phyloP scores from a whole-genome alignment of 2,329 filamentous ascomycete genomes.

The Metarhizium humberi region DNA sequence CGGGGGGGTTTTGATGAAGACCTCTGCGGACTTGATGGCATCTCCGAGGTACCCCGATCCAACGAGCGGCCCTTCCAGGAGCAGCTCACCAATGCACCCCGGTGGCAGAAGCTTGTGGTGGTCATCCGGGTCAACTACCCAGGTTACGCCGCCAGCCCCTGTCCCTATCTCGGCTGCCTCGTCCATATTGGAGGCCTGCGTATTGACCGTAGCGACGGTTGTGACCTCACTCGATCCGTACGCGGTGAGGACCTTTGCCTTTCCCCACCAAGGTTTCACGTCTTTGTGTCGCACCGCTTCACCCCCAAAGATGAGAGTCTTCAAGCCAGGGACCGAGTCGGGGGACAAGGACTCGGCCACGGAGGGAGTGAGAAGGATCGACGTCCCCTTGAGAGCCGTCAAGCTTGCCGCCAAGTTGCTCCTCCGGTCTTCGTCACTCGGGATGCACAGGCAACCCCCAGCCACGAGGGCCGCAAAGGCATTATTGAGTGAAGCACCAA shows the following conservation, averaged over 20 bases:
- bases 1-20: neutral
- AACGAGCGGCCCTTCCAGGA: neutral
- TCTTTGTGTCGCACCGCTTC: no score
- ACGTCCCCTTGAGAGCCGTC: neutral
- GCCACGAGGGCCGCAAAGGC: neutral
- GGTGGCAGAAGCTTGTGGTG: neutral
- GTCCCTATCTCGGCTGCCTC: neutral
- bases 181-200: neutral
- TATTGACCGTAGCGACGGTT: no score
- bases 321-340: neutral
- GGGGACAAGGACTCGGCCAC: neutral
- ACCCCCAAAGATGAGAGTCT: no score
- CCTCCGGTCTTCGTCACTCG: neutral
- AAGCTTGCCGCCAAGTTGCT: neutral
- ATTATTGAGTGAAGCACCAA: neutral
- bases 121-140: neutral
- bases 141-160: neutral
- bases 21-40: neutral
- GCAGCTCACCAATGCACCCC: neutral
- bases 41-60: neutral
- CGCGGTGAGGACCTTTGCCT: no score
- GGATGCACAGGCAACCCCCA: neutral
- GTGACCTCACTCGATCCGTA: no score
- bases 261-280: no score
- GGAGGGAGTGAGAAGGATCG: neutral